phyloP scores from a whole-genome alignment of 2,329 filamentous ascomycete genomes.

The Tolypocladium cylindrosporum region DNA sequence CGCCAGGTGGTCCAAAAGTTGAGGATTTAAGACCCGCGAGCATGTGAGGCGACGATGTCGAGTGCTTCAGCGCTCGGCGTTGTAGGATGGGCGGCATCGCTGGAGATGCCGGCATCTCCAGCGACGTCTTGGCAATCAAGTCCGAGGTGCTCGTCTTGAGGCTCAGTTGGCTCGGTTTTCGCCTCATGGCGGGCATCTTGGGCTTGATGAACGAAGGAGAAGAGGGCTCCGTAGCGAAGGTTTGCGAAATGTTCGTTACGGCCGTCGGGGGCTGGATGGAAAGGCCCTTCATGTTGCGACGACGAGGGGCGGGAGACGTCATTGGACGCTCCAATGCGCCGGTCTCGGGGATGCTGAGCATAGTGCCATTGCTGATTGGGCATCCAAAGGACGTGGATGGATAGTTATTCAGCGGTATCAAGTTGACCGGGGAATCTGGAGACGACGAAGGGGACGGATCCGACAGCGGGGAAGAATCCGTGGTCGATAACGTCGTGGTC shows the following conservation, averaged over 20 bases:
- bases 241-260: slow-evolving; percentile 33
- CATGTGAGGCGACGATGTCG: slow-evolving; percentile 58
- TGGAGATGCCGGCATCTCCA: slow-evolving; percentile 48
- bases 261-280: slow-evolving; percentile 60
- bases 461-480: slow-evolving; percentile 81
- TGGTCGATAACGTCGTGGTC: slow-evolving; percentile 85
- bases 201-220: slow-evolving; percentile 77
- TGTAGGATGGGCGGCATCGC: slow-evolving; percentile 48
- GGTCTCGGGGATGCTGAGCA: slow-evolving; percentile 33
- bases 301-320: slow-evolving; percentile 60
- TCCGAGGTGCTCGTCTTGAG: slow-evolving; percentile 61
- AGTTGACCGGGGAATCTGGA: slow-evolving; percentile 75
- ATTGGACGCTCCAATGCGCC: slow-evolving; percentile 43
- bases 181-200: slow-evolving; percentile 57
- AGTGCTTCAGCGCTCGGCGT: slow-evolving; percentile 55
- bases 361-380: slow-evolving; percentile 21
- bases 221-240: slow-evolving; percentile 53
- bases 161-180: slow-evolving; percentile 69
- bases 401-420: slow-evolving; percentile 62
- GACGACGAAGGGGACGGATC: slow-evolving; percentile 89
- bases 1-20: slow-evolving; percentile 49
- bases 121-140: slow-evolving; percentile 33
- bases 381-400: slow-evolving; percentile 47
- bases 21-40: slow-evolving; percentile 47
- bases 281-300: slow-evolving; percentile 77